Conservation (phyloP, 768 basidiomycete species). For the Leucogyrophana mollusca region DNA sequence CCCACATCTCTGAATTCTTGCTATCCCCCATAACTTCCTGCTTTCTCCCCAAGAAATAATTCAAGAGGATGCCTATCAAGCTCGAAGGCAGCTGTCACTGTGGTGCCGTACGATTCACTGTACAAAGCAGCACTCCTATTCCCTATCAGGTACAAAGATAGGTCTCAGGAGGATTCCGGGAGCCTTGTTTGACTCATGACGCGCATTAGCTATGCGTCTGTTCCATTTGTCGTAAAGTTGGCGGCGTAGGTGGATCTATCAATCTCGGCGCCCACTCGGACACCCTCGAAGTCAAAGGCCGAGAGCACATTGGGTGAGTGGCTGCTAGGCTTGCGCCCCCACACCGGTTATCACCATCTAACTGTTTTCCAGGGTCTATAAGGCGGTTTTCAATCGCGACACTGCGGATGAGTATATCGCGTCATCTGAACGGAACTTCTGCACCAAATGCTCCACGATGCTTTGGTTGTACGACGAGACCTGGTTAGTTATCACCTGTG, state of each 20-base stretch:
- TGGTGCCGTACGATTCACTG: constrained; percentile 31
- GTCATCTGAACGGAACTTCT: constrained; percentile 61
- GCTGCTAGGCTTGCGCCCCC: background rate
- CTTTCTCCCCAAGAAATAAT: no score
- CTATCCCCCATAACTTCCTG: no score
- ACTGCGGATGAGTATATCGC: constrained; percentile 46
- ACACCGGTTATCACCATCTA: background rate
- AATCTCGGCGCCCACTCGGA: constrained; percentile 59
- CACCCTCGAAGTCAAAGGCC: constrained; percentile 50
- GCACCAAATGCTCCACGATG: constrained; percentile 63
- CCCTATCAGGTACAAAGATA: constrained; percentile 56
- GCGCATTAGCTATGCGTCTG: constrained; percentile 53
- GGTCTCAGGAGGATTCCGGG: background rate
- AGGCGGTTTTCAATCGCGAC: constrained; percentile 58
- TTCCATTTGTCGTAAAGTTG: constrained; percentile 72
- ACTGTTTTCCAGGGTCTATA: constrained; percentile 49
- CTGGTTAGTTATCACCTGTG: constrained; percentile 40
- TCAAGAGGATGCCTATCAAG: constrained; percentile 65
- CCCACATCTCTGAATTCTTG: no score
- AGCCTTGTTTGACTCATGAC: background rate
- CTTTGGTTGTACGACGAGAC: constrained; percentile 59
- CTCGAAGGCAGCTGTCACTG: constrained; percentile 41
- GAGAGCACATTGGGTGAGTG: constrained; percentile 51
- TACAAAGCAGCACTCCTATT: constrained; percentile 51
- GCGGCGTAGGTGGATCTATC: constrained; percentile 62